Evolutionary conservation across 805 yeast species (phyloP).

Genomic region (Candida railenensis): DNA sequence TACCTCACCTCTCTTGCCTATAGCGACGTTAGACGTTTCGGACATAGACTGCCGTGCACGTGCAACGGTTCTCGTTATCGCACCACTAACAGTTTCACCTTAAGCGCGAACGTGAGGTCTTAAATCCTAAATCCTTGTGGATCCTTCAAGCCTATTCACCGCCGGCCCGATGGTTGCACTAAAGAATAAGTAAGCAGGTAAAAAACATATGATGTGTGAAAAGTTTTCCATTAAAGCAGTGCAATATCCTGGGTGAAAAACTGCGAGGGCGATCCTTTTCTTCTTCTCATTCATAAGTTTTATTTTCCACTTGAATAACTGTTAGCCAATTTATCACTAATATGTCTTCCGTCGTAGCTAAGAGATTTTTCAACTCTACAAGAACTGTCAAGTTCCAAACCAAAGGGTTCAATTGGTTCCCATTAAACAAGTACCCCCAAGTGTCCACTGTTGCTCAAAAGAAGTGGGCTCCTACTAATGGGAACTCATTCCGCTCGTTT

Average conservation of each 20-base stretch:
- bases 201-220: neutral
- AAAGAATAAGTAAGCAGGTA: neutral
- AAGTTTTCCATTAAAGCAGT: neutral
- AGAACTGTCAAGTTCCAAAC: constrained; percentile 4
- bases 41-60: neutral
- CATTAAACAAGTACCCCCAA: constrained; percentile 5
- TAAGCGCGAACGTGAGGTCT: neutral
- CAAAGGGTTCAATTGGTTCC: constrained; percentile 3
- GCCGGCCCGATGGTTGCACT: neutral
- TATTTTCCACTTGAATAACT: too few relatives aligned
- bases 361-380: constrained; percentile 3
- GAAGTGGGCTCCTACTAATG: constrained; percentile 39
- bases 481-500: constrained; percentile 41
- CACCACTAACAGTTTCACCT: constrained; percentile 1
- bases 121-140: neutral
- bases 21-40: too few relatives aligned
- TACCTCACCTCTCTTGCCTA: too few relatives aligned
- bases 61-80: neutral
- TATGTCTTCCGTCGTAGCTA: constrained; percentile 2
- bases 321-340: constrained; percentile 1
- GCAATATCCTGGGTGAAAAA: neutral
- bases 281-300: too few relatives aligned
- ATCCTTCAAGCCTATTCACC: neutral
- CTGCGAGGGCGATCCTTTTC: neutral
- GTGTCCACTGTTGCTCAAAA: constrained; percentile 13